These are phyloP conservation scores for Tetrahymena malaccensis DNA, from an alignment of 73 alveolate genomes.

Conservation along the genomic window DNA sequence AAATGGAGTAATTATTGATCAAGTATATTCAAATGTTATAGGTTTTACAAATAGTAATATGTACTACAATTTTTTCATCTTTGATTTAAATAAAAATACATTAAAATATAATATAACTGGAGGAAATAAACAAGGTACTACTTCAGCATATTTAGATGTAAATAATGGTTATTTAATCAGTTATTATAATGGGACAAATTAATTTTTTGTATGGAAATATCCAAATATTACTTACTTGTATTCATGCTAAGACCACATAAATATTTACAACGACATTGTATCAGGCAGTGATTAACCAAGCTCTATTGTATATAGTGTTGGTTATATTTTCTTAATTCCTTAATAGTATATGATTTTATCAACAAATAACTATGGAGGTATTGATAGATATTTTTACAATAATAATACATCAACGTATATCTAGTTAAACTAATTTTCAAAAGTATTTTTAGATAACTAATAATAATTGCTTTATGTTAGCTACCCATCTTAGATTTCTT, in stretches of 20 bases:
- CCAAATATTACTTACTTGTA: neutral
- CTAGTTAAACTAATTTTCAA: neutral
- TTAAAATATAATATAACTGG: neutral
- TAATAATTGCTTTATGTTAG: neutral
- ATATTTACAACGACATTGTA: neutral
- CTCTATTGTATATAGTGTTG: neutral
- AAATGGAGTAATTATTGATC: neutral
- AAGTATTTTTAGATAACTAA: neutral
- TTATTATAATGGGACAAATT: neutral
- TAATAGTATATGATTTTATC: neutral
- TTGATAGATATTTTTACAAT: neutral
- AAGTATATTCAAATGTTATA: neutral
- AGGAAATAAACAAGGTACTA: neutral
- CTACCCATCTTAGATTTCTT: neutral
- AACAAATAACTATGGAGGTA: neutral
- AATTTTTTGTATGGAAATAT: neutral
- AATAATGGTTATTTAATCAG: neutral
- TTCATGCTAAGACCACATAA: neutral
- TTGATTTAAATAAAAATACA: neutral
- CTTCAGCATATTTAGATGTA: neutral
- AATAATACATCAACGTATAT: neutral
- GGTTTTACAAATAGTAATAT: neutral
- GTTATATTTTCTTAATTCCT: neutral
- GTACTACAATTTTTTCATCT: neutral
- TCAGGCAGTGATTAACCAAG: neutral